These are phyloP conservation scores for Gracilaria caudata DNA, from an alignment of 23 red algal genomes.

Conservation along the genomic window DNA sequence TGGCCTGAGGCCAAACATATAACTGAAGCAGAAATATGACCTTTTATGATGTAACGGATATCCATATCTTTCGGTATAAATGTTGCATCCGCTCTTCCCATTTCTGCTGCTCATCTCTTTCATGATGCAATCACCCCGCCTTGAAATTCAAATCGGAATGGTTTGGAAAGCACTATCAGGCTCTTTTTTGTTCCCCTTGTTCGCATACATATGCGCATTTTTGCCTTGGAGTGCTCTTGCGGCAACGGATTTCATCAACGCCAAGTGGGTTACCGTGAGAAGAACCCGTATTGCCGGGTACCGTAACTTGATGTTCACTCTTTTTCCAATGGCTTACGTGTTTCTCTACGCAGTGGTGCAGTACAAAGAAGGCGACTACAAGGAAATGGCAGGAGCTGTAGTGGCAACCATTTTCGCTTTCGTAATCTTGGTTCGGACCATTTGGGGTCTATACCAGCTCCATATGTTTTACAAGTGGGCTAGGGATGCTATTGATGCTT, in stretches of 20 bases:
- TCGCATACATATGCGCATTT: slow-evolving; percentile 14
- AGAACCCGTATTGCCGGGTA: neutral
- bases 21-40: too few relatives aligned
- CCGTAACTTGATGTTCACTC: neutral
- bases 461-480: slow-evolving; percentile 13
- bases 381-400: neutral
- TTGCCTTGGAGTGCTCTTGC: slow-evolving; percentile 21
- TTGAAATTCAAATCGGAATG: too few relatives aligned
- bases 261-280: slow-evolving; percentile 26
- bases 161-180: neutral
- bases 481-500: neutral
- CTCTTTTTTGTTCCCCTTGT: neutral
- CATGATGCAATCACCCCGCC: too few relatives aligned
- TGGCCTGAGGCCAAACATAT: too few relatives aligned
- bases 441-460: slow-evolving; percentile 34
- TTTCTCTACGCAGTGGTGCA: slow-evolving; percentile 4
- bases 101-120: too few relatives aligned
- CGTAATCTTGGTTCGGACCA: neutral
- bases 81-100: too few relatives aligned
- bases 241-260: slow-evolving; percentile 21
- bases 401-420: neutral
- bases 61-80: too few relatives aligned
- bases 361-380: slow-evolving; percentile 4
- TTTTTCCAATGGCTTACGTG: slow-evolving; percentile 21
- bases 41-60: too few relatives aligned